Evolutionary conservation across 179 eudicot species (phyloP).

Genomic region (Silene noctiflora): DNA sequence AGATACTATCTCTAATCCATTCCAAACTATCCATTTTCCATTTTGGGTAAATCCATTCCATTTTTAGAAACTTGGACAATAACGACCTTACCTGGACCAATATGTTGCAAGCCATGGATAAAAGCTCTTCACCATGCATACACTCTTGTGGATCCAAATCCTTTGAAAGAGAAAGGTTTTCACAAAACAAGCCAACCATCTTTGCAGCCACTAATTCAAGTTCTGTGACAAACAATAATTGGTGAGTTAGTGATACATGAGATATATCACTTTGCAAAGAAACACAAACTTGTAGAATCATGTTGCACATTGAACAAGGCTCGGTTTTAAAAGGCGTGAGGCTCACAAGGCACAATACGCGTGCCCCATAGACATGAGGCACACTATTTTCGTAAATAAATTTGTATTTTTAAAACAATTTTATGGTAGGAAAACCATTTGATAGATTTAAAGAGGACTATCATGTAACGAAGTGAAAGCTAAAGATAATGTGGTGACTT

Average conservation of each 20-base stretch:
- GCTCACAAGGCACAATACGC: neutral
- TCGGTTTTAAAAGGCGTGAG: neutral
- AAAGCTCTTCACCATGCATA: slow-evolving; percentile 93
- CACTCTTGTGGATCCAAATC: slow-evolving; percentile 90
- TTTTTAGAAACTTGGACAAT: neutral
- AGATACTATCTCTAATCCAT: neutral
- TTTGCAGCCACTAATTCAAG: slow-evolving; percentile 53
- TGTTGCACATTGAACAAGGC: neutral
- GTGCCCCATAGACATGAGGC: neutral
- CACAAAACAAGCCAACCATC: slow-evolving; percentile 64
- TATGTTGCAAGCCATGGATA: slow-evolving; percentile 63
- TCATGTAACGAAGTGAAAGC: neutral
- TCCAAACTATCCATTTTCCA: no score
- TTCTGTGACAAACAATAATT: slow-evolving; percentile 39
- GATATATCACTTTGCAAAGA: slow-evolving; percentile 11
- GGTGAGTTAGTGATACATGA: slow-evolving; percentile 10
- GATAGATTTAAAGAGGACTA: neutral
- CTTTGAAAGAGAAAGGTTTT: slow-evolving; percentile 81
- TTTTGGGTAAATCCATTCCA: no score
- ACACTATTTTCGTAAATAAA: neutral
- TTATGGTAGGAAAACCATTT: neutral
- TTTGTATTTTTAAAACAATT: neutral
- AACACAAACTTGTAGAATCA: neutral
- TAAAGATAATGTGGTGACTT: neutral
- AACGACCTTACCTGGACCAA: slow-evolving; percentile 69